Evolutionary conservation across 2,329 filamentous ascomycete species (phyloP), one percentile per base, ranked within the genome.

Genomic region (Cladophialophora exuberans): DNA sequence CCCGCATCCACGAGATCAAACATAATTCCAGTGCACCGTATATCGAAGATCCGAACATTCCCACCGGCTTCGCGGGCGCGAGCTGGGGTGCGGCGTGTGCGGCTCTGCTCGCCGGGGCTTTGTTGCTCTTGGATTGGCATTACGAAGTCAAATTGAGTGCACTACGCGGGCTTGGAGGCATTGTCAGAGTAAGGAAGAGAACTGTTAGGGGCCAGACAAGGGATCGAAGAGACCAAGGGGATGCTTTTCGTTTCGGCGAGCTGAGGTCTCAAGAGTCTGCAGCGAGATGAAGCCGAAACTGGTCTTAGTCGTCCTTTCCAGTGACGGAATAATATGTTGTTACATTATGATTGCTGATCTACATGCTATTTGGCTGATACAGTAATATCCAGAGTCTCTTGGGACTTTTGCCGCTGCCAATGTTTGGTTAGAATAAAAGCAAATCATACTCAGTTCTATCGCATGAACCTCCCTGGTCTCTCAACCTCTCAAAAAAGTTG

Each of bases 401-500:
- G 39, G 23, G 39, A 25, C 22, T n/a, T 20, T 13, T 13, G 23
- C 11, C 2, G 1, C 39, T 13, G 11, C 39, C 22, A 23, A 7
- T 26, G 39, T 20, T 3, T 13, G 13, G n/a, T 9, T 25, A 42
- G 3, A n/a, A 23, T 23, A 9, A 11, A 15, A 2, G 6, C 13
- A 6, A 23, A 7, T 6, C 7, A 26, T 26, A 25, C 10, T 22
- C 9, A 9, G 26, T 42, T 13, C 4, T 4, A 20, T 23, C 25
- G 17, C 38, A 4, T 11, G 22, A 11, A 20, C 35, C 35, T 15
- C 11, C 4, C 5, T 20, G 6, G 6, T 15, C 5, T 28, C 10
- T 5, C n/a, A n/a, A 20, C n/a, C 10, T 9, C 17, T 59, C 52
- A 59, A 15, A 59, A 59, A 6, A 59, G 31, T 17, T 30, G 56